These are phyloP conservation scores for Chalciporus sphaerocephalus DNA, from an alignment of 768 basidiomycete species.

Conservation along the genomic window DNA sequence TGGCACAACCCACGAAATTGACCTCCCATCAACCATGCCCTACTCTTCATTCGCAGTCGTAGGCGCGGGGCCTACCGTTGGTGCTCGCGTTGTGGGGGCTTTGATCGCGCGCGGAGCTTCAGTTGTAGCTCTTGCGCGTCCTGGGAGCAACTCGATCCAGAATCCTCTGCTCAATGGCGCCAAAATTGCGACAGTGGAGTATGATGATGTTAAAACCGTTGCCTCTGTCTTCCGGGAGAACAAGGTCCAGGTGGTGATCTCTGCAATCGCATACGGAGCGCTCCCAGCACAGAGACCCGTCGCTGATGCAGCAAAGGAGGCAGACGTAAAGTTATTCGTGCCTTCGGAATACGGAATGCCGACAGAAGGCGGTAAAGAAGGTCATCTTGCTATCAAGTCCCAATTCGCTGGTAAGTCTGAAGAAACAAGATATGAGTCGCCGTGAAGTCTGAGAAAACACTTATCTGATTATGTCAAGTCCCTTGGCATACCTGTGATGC, in stretches of 20 bases:
- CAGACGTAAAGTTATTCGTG: constrained; percentile 37
- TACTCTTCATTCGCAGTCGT: constrained; percentile 35
- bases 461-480: constrained; percentile 28
- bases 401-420: constrained; percentile 25
- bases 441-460: background rate
- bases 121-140: constrained; percentile 24
- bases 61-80: constrained; percentile 35
- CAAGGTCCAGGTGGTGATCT: constrained; percentile 34
- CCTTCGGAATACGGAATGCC: constrained; percentile 37
- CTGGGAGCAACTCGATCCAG: constrained; percentile 17
- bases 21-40: constrained; percentile 15
- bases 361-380: constrained; percentile 30
- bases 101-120: constrained; percentile 19
- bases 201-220: constrained; percentile 22
- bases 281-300: constrained; percentile 24
- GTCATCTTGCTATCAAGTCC: constrained; percentile 24
- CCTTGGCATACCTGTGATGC: constrained; percentile 27
- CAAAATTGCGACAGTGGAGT: constrained; percentile 28
- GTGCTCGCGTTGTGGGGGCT: constrained; percentile 31
- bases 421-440: background rate
- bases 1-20: background rate
- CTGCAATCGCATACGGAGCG: constrained; percentile 29
- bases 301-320: constrained; percentile 35
- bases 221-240: constrained; percentile 28
- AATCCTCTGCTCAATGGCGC: constrained; percentile 24